These are phyloP conservation scores for Berberis vulgaris DNA, from an alignment of 164 flowering plant genomes.

Conservation along the genomic window DNA sequence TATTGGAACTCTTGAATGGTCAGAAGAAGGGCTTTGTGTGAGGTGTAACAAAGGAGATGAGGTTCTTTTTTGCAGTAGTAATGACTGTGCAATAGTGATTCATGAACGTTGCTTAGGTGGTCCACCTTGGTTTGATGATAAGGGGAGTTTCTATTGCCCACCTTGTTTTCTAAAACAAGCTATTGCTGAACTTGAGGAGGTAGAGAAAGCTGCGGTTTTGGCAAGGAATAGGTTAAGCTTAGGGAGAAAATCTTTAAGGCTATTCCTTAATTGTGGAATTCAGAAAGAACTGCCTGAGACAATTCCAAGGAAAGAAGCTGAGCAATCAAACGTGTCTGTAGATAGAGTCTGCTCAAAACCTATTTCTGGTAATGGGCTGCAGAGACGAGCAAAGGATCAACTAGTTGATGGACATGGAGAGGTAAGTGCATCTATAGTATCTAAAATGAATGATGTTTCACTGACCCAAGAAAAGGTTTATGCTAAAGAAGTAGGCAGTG, in stretches of 20 bases:
- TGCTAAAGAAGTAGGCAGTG: not conserved
- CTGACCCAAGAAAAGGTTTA: not conserved
- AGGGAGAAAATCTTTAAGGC: not conserved
- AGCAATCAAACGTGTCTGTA: not conserved
- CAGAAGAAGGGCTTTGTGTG: constrained; percentile 24
- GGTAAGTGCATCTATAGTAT: not conserved
- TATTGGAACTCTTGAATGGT: constrained; percentile 8
- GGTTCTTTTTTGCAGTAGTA: not conserved
- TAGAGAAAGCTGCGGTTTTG: not conserved
- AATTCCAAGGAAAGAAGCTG: not conserved
- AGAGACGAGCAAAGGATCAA: too few relatives aligned
- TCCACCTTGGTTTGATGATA: not conserved
- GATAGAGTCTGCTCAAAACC: not conserved
- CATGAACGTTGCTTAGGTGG: not conserved
- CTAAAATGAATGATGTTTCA: too few relatives aligned
- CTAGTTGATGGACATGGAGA: not conserved
- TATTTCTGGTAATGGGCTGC: too few relatives aligned
- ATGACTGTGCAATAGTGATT: not conserved
- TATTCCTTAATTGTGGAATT: not conserved
- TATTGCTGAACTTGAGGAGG: not conserved
- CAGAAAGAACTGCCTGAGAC: not conserved
- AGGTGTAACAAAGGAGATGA: constrained; percentile 19
- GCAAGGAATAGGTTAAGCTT: not conserved
- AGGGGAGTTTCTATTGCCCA: not conserved
- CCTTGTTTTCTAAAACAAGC: not conserved